Base-by-base conservation (phyloP, 495 filamentous ascomycete genomes). In the Aspergillus saccharolyticus region DNA sequence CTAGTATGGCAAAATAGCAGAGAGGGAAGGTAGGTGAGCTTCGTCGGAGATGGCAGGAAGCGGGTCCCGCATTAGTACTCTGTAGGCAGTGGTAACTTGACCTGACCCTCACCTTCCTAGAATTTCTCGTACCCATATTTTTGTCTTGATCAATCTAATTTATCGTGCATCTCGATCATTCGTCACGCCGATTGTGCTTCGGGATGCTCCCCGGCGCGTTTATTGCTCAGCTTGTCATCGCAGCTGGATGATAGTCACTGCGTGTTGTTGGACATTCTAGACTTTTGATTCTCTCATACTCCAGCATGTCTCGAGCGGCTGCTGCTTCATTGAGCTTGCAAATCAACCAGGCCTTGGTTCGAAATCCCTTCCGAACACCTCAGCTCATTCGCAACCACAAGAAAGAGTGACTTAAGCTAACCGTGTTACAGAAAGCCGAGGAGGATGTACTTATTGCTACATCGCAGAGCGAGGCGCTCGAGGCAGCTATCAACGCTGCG, bases 401-500 rank as follows among this genome's bases (percentile, higher is more conserved):
- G 3, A 17, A 45, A 18, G 30, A 33, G 22, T 22, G 16, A 18
- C 18, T 51, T 22, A 1, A 39, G 56, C 66, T 69, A 62, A 74
- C 57, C 52, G 45, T 49, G 57, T 52, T 45, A 55, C 70, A 91
- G 87, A 81, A 77, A 74, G 80, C 79, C 58, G 85, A 90, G 69
- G 72, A 70, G 25, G 76, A 75, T 56, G 72, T 89, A 53, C 74
- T 75, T 42, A 67, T 57, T 21, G 76, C 85, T 18, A 69, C 70
- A 24, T 86, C 80, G 47, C 83, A 84, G 53, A 79, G 85, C 39
- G 80, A 83, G 57, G 91, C 92, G 18, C 76, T 96, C 48, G 72
- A 85, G 42, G 81, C 85, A 59, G 85, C 88, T 54, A 88, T 94
- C 66, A 72, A 81, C 58, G 88, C 88, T 21, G 85, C 83, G 16